Evolutionary conservation across 2,329 filamentous ascomycete species (phyloP).

Genomic region (Sporothrix curviconia): DNA sequence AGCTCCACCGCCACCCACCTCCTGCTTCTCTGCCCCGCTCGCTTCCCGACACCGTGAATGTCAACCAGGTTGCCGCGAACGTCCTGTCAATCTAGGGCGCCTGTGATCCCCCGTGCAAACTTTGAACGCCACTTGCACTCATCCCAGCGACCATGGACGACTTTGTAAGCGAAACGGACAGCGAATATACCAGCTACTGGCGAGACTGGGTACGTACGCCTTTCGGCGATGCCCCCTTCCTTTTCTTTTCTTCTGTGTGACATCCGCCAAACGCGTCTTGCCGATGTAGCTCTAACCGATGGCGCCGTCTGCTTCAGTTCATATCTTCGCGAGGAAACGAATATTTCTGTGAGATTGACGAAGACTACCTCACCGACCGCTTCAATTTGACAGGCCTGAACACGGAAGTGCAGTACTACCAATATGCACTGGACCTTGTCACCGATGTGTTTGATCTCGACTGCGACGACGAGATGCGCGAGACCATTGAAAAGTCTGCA

Average conservation of each 20-base stretch:
- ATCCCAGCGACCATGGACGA: conserved; percentile 69
- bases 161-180: conserved; percentile 95
- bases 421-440: conserved; percentile 94
- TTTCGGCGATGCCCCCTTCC: neutral
- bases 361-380: conserved; percentile 94
- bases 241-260: too few species aligned
- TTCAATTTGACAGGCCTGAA: conserved; percentile 98
- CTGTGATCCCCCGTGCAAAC: too few species aligned
- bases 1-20: too few species aligned
- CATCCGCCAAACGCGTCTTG: neutral
- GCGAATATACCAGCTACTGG: conserved; percentile 99
- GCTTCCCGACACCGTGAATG: neutral
- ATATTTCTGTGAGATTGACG: conserved; percentile 99
- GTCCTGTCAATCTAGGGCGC: too few species aligned
- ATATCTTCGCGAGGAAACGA: conserved; percentile 97
- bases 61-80: too few species aligned
- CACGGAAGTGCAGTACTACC: conserved; percentile 96
- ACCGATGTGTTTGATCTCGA: conserved; percentile 98
- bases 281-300: neutral
- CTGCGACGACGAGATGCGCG: conserved; percentile 96
- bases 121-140: too few species aligned
- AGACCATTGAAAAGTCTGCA: conserved; percentile 96
- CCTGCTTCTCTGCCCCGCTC: too few species aligned
- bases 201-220: conserved; percentile 79
- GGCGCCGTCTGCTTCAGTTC: conserved; percentile 54